These are phyloP conservation scores for Musa acuminata DNA, from an alignment of 176 grass and related monocot genomes.

Conservation along the genomic window DNA sequence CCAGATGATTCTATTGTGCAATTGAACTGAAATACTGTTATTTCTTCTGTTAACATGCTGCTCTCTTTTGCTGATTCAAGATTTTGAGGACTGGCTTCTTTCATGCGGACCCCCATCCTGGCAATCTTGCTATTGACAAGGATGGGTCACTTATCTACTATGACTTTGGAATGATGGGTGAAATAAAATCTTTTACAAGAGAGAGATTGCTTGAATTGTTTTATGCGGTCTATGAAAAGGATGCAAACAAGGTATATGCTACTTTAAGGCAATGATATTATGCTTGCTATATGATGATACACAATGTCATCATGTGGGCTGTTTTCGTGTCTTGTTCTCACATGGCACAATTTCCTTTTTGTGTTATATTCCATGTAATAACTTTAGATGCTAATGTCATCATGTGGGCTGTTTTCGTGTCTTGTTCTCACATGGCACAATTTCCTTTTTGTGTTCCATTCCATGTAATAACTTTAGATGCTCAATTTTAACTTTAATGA, in stretches of 20 bases:
- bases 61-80: slow-evolving; percentile 36
- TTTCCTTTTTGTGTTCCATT: not conserved
- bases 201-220: slow-evolving; percentile 87
- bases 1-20: not conserved
- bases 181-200: slow-evolving; percentile 92
- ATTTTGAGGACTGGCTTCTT: slow-evolving; percentile 96
- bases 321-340: not conserved
- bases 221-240: slow-evolving; percentile 94
- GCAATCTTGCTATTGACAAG: slow-evolving; percentile 93
- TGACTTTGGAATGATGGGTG: slow-evolving; percentile 99
- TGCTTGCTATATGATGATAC: not conserved
- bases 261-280: not conserved
- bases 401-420: not conserved
- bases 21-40: not conserved
- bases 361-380: not conserved
- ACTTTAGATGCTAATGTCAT: not conserved
- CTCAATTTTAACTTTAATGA: not conserved
- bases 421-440: not conserved
- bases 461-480: not conserved
- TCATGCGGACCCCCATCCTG: slow-evolving; percentile 96
- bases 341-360: not conserved
- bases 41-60: slow-evolving; percentile 13
- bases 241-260: slow-evolving; percentile 86
- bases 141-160: slow-evolving; percentile 92
- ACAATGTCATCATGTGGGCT: not conserved